Conservation (phyloP, 345 rosid species). For the Citrus sp. region DNA sequence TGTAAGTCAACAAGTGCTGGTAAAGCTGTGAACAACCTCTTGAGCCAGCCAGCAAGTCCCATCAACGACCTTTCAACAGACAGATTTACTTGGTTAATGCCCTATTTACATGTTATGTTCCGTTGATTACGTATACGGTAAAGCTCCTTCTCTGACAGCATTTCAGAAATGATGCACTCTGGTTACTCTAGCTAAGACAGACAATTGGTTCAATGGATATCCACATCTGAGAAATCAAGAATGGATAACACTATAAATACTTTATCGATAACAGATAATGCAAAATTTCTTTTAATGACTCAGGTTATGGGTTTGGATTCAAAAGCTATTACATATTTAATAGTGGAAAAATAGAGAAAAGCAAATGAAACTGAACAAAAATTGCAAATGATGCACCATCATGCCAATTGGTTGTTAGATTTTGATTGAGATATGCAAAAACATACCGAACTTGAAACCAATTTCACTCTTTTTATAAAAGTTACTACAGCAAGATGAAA, state of each 20-base stretch:
- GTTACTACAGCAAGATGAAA: background rate
- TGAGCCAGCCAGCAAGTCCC: background rate
- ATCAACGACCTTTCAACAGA: background rate
- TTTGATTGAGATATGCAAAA: background rate
- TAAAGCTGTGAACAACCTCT: background rate
- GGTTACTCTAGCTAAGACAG: background rate
- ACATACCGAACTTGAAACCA: background rate
- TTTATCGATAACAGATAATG: background rate
- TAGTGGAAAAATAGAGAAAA: background rate
- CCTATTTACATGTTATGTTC: background rate
- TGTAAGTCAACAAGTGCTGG: background rate
- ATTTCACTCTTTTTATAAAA: background rate
- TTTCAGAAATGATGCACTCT: background rate
- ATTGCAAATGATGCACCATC: no score
- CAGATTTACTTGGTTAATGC: background rate
- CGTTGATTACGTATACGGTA: background rate
- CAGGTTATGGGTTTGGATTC: background rate
- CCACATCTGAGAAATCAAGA: conserved; percentile 2
- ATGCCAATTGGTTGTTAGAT: background rate
- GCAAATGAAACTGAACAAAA: background rate
- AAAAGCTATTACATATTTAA: no score
- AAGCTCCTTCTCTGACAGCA: background rate
- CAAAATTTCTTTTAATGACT: background rate
- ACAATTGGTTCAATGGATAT: background rate
- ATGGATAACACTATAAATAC: background rate